Evolutionary conservation across 176 grass and related monocot genomes (phyloP).

Genomic region (Dactylis glomerata): DNA sequence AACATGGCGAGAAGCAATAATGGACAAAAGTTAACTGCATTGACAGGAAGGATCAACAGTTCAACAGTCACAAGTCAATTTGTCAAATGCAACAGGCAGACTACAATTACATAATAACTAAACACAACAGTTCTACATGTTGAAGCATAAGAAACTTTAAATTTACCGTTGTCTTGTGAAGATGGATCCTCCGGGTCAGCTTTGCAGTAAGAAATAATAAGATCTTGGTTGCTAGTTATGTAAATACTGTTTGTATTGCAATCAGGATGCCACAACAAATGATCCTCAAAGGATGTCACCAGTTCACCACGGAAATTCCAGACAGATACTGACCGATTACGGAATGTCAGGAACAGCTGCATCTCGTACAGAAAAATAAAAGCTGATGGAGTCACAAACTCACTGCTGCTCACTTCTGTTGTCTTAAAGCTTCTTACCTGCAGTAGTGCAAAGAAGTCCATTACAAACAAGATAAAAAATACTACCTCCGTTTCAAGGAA

Average conservation of each 20-base stretch:
- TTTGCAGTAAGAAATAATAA: slow-evolving; percentile 65
- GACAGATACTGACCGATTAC: slow-evolving; percentile 47
- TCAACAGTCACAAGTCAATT: not conserved
- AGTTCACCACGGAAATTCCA: slow-evolving; percentile 77
- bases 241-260: slow-evolving; percentile 72
- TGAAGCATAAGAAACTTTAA: not conserved
- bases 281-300: slow-evolving; percentile 66
- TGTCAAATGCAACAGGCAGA: slow-evolving; percentile 7
- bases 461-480: slow-evolving; percentile 13
- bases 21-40: not conserved
- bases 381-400: slow-evolving; percentile 64
- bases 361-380: slow-evolving; percentile 77
- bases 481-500: too few relatives aligned
- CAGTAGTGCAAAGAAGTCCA: slow-evolving; percentile 15
- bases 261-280: slow-evolving; percentile 71
- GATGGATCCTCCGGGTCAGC: slow-evolving; percentile 50
- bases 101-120: not conserved
- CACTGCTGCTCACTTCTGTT: slow-evolving; percentile 60
- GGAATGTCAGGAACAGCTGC: slow-evolving; percentile 59
- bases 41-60: not conserved
- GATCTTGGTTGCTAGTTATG: slow-evolving; percentile 65
- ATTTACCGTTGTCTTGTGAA: slow-evolving; percentile 35
- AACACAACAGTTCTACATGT: not conserved
- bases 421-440: slow-evolving; percentile 57
- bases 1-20: not conserved